Evolutionary conservation across 306 rosid species (phyloP).

Genomic region (Hylodesmum podocarpum): DNA sequence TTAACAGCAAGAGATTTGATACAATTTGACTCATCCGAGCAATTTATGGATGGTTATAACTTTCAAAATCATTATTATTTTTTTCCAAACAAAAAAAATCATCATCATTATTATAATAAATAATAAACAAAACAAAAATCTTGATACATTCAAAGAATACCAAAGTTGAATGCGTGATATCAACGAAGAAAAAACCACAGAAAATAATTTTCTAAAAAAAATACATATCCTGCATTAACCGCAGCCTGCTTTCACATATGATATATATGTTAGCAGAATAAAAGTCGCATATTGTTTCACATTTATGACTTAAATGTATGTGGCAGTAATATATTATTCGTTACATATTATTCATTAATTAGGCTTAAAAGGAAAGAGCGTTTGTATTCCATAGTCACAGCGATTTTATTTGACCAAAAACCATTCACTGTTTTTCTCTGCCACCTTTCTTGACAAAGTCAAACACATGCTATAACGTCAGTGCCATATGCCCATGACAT

Average conservation of each 20-base stretch:
- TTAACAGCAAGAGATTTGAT: neutral
- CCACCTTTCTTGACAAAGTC: conserved; percentile 48
- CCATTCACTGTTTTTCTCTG: neutral
- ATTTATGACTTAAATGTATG: neutral
- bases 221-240: neutral
- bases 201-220: too few relatives aligned
- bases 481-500: neutral
- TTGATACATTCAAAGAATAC: neutral
- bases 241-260: conserved; percentile 22
- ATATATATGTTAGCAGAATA: neutral
- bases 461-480: conserved; percentile 5
- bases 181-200: neutral
- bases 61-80: neutral
- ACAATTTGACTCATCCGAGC: neutral
- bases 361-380: neutral
- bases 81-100: neutral
- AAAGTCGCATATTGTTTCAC: conserved; percentile 27
- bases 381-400: conserved; percentile 32
- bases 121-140: neutral
- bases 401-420: conserved; percentile 57
- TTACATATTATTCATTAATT: too few relatives aligned
- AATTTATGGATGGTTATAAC: neutral
- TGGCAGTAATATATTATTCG: too few relatives aligned
- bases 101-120: neutral
- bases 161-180: neutral